Evolutionary conservation across 176 grass and related monocot species (phyloP).

Genomic region (Echinochloa phyllopogon): DNA sequence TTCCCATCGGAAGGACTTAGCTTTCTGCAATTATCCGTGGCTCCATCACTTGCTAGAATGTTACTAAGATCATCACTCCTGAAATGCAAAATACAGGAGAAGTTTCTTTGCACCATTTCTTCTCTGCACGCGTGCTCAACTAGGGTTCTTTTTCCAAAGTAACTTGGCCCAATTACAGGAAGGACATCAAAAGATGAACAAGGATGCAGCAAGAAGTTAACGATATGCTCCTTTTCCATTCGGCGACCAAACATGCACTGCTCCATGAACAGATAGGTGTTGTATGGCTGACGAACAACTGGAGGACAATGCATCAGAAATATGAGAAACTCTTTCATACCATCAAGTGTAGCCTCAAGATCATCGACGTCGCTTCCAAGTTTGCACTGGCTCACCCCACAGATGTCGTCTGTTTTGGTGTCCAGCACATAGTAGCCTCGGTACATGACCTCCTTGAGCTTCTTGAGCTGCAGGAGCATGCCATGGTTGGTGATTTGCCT

Average conservation of each 20-base stretch:
- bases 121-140: slow-evolving; percentile 8
- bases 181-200: not conserved
- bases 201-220: not conserved
- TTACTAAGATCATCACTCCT: not conserved
- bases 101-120: not conserved
- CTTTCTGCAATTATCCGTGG: not conserved
- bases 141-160: not conserved
- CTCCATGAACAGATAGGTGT: slow-evolving; percentile 1
- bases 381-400: not conserved
- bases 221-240: not conserved
- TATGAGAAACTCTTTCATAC: slow-evolving; percentile 1
- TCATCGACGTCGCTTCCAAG: not conserved
- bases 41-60: not conserved
- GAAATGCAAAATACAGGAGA: not conserved
- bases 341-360: not conserved
- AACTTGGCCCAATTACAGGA: not conserved
- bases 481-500: not conserved
- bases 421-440: not conserved
- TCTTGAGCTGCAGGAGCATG: not conserved
- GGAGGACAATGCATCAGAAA: slow-evolving; percentile 20
- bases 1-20: not conserved
- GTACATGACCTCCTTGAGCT: not conserved
- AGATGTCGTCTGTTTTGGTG: too few relatives aligned
- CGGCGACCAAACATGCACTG: slow-evolving; percentile 20
- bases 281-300: not conserved